Percentiles rank a stretch among this genome's conserved stretches.
phyloP scores from a whole-genome alignment of 176 grass and related monocot genomes.

The Aegilops speltoides region DNA sequence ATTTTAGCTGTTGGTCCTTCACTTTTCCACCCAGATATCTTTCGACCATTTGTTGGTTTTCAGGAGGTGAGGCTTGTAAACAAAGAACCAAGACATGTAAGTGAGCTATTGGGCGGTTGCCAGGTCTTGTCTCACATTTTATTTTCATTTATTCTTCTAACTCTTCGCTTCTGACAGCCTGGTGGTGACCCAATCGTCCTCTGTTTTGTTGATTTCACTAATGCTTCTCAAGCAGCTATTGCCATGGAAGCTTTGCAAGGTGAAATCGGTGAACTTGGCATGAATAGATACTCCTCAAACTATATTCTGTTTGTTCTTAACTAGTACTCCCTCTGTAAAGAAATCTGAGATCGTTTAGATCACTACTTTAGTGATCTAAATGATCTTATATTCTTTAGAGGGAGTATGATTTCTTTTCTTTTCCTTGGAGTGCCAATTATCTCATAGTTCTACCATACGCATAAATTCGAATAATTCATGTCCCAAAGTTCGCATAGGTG shows the following conservation, averaged over 20 bases:
- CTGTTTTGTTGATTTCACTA: slow-evolving; percentile 81
- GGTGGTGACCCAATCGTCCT: slow-evolving; percentile 68
- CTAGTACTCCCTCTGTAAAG: no score
- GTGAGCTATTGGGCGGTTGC: slow-evolving; percentile 17
- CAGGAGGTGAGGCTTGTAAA: slow-evolving; percentile 80
- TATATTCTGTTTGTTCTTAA: slow-evolving; percentile 4
- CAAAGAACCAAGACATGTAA: slow-evolving; percentile 88
- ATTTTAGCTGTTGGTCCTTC: slow-evolving; percentile 45
- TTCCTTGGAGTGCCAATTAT: background rate
- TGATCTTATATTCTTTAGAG: no score
- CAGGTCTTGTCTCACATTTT: background rate
- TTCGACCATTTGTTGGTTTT: slow-evolving; percentile 87
- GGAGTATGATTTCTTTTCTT: background rate
- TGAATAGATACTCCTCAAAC: background rate
- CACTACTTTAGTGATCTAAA: no score
- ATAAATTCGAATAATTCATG: background rate
- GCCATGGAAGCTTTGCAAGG: slow-evolving; percentile 86
- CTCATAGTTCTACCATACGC: background rate
- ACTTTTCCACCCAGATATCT: slow-evolving; percentile 55
- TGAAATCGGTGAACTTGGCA: slow-evolving; percentile 17
- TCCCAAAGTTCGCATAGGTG: background rate
- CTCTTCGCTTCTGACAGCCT: slow-evolving; percentile 49
- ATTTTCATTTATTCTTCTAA: slow-evolving; percentile 18
- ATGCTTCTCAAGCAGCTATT: slow-evolving; percentile 70
- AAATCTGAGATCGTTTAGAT: no score